Conservation (phyloP, 345 rosid species). For the Sonneratia caseolaris region DNA sequence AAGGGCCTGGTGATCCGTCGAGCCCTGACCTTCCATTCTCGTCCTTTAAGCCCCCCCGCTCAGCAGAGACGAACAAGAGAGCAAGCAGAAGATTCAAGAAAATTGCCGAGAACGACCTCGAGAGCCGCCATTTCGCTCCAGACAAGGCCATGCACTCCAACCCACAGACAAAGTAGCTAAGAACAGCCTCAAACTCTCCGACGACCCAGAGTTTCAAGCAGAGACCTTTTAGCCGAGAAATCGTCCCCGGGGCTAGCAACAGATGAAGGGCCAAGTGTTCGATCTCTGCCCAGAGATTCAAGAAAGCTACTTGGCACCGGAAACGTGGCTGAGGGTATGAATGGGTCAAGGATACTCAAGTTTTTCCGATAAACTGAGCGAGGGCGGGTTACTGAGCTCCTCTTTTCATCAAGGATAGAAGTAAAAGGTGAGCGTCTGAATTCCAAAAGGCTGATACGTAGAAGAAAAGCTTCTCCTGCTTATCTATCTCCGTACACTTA, state of each 20-base stretch:
- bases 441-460: too few relatives aligned
- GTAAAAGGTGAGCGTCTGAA: too few relatives aligned
- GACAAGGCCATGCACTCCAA: slow-evolving; percentile 2
- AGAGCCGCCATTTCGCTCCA: background rate
- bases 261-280: background rate
- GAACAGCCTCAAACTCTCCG: background rate
- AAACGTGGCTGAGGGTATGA: too few relatives aligned
- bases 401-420: too few relatives aligned
- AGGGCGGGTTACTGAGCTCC: too few relatives aligned
- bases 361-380: too few relatives aligned
- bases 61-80: slow-evolving; percentile 17
- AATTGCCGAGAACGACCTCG: slow-evolving; percentile 2
- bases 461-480: too few relatives aligned
- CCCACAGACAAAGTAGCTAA: background rate
- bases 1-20: slow-evolving; percentile 4
- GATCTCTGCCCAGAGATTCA: background rate
- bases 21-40: background rate
- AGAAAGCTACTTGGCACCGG: background rate
- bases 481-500: too few relatives aligned
- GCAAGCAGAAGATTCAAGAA: slow-evolving; percentile 8
- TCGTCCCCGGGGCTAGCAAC: background rate
- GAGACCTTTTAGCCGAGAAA: background rate
- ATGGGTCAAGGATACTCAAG: too few relatives aligned
- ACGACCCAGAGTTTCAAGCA: background rate
- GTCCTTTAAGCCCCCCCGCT: slow-evolving; percentile 11